Conservation (phyloP, 2,329 filamentous ascomycete species). For the Laburnicola sp. region DNA sequence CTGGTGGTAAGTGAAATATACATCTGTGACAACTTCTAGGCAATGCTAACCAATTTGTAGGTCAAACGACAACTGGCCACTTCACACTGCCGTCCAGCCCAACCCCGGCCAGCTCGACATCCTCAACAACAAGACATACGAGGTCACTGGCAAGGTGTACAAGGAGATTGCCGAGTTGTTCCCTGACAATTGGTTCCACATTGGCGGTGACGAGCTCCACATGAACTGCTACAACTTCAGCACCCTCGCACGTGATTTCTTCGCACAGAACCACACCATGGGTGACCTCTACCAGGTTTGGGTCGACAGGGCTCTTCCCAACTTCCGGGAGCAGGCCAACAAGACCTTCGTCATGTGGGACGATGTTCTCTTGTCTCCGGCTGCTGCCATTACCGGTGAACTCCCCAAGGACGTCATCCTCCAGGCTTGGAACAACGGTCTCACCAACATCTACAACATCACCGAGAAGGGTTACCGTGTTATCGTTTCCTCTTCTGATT, state of each 20-base stretch:
- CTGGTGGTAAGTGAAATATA: constrained; percentile 58
- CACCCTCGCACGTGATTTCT: constrained; percentile 53
- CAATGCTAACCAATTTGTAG: no score
- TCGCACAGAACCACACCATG: constrained; percentile 55
- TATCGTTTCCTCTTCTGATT: constrained; percentile 60
- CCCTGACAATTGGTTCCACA: constrained; percentile 58
- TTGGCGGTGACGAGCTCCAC: constrained; percentile 61
- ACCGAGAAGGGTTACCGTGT: constrained; percentile 57
- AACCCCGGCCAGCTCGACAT: constrained; percentile 62
- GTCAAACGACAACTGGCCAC: constrained; percentile 60
- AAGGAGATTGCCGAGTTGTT: constrained; percentile 56
- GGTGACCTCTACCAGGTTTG: constrained; percentile 59
- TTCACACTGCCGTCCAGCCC: constrained; percentile 60
- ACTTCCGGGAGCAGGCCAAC: constrained; percentile 52
- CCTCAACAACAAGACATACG: constrained; percentile 59
- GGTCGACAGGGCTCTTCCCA: constrained; percentile 57
- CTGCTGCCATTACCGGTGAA: constrained; percentile 49
- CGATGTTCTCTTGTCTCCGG: constrained; percentile 52
- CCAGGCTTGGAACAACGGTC: constrained; percentile 60
- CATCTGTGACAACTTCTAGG: no score
- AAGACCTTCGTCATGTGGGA: constrained; percentile 63
- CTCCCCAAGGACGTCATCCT: constrained; percentile 58
- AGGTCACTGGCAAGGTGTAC: constrained; percentile 59
- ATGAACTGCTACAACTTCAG: constrained; percentile 62
- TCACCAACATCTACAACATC: constrained; percentile 56